Evolutionary conservation across 129 eudicot genomes (phyloP), one percentile per base, ranked within the genome.

Genomic region (Pseudognaphalium luteoalbum): DNA sequence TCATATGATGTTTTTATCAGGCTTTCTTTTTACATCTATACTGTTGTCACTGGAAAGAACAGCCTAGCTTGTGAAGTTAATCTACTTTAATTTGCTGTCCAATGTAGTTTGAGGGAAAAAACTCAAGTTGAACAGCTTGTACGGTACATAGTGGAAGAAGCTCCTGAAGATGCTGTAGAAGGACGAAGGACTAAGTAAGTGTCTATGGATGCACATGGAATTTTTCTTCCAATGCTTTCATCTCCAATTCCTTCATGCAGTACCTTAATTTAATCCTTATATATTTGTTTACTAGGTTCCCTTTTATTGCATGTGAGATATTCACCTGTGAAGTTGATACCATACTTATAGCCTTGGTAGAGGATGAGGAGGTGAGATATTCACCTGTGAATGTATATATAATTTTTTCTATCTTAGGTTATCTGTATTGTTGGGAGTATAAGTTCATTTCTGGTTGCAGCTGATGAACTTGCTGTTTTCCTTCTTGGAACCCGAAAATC

Each of bases 311-410:
- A 19, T 90, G 98, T 85, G 98, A 93, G 81, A 85, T 93, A 57
- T 93, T 93, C 77, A 88, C 98, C n/a, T 93, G 98, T 87, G 97
- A 93, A 83, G 93, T 93, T 39, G 97, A 90, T 77, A 80, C 85
- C 42, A 88, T 93, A 61, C 96, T 91, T 69, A 93, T 85, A 77
- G 89, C 98, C 39, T 83, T 93, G 91, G 88, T 90, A 30, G 96
- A 90, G 76, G 96, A 93, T 84, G 98, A 93, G 76, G 96, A 91
- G 97, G 98, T 93, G 74, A 21, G 72, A n/a, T 62, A 21, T 33
- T 25, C 74, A 16, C 28, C 28, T 25, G 28, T 25, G 30, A 16
- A 20, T 69, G 7, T 8, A 22, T 50, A 10, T 57, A 10, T 21
- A 19, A 25, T 61, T 58, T 62, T 17, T 59, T 52, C 39, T 35